Evolutionary conservation across 768 basidiomycete genomes (phyloP), one percentile per base, ranked within the genome.

Genomic region (Termitomyces titanicus): DNA sequence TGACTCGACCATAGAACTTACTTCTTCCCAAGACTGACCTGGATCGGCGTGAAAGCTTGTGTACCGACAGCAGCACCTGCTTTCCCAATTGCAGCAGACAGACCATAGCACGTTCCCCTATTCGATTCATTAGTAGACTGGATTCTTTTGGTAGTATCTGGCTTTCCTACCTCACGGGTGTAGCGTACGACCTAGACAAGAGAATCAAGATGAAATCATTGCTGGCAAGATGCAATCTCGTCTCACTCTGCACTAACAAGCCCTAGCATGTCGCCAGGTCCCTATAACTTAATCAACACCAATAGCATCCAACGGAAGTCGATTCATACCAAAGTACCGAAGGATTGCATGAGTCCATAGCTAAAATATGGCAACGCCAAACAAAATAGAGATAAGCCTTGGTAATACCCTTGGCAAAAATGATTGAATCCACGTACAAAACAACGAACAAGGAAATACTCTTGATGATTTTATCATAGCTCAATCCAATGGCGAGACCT

Each of bases 21-120:
- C 81, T 75, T 79, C 63, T 85, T 82, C 13, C 87, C 87, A n/a
- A 86, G 79, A 63, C 86, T 76, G 52, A 72, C 71, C 62, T 85
- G 82, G 57, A 88, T 86, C 3, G 86, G 86, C 3, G 84, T 86
- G 65, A 87, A 87, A 1, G 79, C 83, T 62, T 88, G 85, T 0
- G 83, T 85, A 9, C 86, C 86, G 48, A 87, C 55, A n/a, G 84
- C 87, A 18, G 88, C 89, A 5, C 88, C 88, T 2, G 84, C 74
- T 63, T 88, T 88, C 9, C 86, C 85, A 7, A 88, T 69, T 0
- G 85, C 85, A 8, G 86, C 86, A 25, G 82, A 82, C 37, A 88
- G 63, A 1, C 86, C 87, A 57, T 88, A 89, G 65, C 82, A 85
- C 10, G 87, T 85, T 3, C 86, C 88, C 43, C 84, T 71, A 33